These are phyloP conservation scores for Fusarium poae DNA, from an alignment of 2,329 filamentous ascomycete genomes.

Conservation along the genomic window DNA sequence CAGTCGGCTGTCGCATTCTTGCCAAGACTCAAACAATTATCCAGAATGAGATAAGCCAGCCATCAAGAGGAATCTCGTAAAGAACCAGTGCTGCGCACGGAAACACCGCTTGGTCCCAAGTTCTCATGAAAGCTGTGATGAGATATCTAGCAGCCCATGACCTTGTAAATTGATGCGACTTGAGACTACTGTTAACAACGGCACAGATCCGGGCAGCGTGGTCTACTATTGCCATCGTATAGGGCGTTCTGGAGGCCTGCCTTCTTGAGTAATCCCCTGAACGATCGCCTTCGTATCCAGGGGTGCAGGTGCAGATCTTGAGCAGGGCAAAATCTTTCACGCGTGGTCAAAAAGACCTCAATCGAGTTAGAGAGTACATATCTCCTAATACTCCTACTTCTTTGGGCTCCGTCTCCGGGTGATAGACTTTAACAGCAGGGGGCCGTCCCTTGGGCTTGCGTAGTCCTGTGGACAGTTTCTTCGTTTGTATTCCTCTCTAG, in stretches of 20 bases:
- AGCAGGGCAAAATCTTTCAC: conserved; percentile 22
- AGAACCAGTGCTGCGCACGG: conserved; percentile 6
- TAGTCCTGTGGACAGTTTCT: conserved; percentile 15
- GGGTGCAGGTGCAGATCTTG: conserved; percentile 38
- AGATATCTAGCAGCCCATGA: conserved; percentile 12
- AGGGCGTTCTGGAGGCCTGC: conserved; percentile 26
- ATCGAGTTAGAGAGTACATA: not conserved
- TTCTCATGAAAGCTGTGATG: conserved; percentile 22
- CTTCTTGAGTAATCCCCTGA: conserved; percentile 39
- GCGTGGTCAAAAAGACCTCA: conserved; percentile 27
- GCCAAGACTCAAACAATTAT: conserved; percentile 44
- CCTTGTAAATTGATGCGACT: conserved; percentile 25
- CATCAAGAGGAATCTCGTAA: conserved; percentile 25
- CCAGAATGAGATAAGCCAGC: conserved; percentile 38
- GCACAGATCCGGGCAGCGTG: conserved; percentile 28
- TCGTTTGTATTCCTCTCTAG: conserved; percentile 25
- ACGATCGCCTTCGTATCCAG: conserved; percentile 33
- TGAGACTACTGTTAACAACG: conserved; percentile 24
- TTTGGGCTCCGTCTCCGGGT: conserved; percentile 31
- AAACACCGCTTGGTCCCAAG: conserved; percentile 11
- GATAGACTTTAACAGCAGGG: conserved; percentile 9
- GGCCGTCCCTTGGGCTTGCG: conserved; percentile 10
- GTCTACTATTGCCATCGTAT: conserved; percentile 32
- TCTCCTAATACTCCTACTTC: conserved; percentile 38
- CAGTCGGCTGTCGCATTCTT: conserved; percentile 40